phyloP scores from a whole-genome alignment of 768 basidiomycete genomes.

The Tulasnella sp. region DNA sequence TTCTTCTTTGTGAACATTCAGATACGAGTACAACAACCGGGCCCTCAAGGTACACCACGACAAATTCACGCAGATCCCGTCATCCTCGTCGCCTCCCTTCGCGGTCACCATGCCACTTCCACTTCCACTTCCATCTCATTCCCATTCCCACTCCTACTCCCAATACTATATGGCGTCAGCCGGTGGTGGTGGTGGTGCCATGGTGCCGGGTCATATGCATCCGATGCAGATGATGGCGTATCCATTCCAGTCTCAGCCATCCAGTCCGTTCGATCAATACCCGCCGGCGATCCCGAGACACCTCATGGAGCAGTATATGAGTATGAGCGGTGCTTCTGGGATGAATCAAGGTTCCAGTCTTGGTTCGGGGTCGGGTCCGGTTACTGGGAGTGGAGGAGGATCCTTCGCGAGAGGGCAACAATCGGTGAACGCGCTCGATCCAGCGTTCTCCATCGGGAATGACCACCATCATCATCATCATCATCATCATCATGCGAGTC shows the following conservation, averaged over 20 bases:
- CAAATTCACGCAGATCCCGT: conserved; percentile 47
- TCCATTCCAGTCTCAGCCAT: conserved; percentile 10
- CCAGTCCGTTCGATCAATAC: conserved; percentile 8
- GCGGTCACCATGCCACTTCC: conserved; percentile 20
- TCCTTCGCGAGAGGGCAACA: too few species aligned
- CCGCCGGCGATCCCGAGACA: neutral
- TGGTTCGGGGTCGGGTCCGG: too few species aligned
- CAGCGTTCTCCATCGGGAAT: too few species aligned
- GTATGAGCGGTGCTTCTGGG: too few species aligned
- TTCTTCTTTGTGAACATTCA: too few species aligned
- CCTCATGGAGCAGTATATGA: conserved; percentile 9
- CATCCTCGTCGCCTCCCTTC: conserved; percentile 21
- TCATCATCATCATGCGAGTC: too few species aligned
- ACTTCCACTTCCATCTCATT: conserved; percentile 13
- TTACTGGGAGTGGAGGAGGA: too few species aligned
- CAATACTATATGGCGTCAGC: neutral
- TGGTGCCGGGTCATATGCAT: neutral
- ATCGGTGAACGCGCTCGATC: too few species aligned
- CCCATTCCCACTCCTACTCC: neutral
- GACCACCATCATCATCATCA: too few species aligned
- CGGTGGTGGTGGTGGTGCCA: neutral
- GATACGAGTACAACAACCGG: conserved; percentile 82
- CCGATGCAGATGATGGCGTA: neutral
- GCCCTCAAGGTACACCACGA: conserved; percentile 85
- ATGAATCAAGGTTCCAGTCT: too few species aligned